Evolutionary conservation across 257 asterid species (phyloP), one percentile per base, ranked within the genome.

Genomic region (Paulownia fortunei): DNA sequence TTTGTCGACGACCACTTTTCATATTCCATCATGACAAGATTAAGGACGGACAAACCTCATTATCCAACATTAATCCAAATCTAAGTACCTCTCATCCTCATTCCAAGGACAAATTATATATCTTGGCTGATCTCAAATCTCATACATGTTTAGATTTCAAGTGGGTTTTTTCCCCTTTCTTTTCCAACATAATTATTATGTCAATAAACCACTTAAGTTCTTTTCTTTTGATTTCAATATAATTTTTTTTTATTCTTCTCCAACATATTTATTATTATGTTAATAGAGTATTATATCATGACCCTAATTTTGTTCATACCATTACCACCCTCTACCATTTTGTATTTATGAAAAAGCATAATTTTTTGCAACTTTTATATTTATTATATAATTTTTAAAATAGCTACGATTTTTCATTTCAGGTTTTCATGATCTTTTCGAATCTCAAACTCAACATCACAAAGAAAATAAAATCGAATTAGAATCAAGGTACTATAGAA

Each of bases 111-210:
- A 59, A 59, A 23, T n/a, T n/a, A n/a, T n/a, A n/a, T 49, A 49
- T 49, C 19, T 11, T 7, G 3, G 19, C 16, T 49, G 56, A 49
- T 49, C 56, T 49, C 56, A 49, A 11, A 11, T n/a, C n/a, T n/a
- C n/a, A n/a, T n/a, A n/a, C n/a, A n/a, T n/a, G n/a, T n/a, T 27
- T 42, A 24, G 23, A 67, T 67, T 67, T 67, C 73, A 67, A 67
- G 58, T 67, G 58, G 73, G 73, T 42, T 67, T 15, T 44, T 66
- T 44, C 16, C 44, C 8, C 8, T 32, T 16, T 5, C 2, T 21
- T n/a, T n/a, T n/a, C n/a, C 46, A 62, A 66, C 55, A 64, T 3
- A 41, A 39, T 19, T 66, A 64, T 64, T 37, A 18, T 65, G n/a
- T 18, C 16, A 34, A 16, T 63, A 5, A 8, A 27, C 21, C 18